Conservation (phyloP, 306 rosid genomes). For the Lithocarpus polystachyus region DNA sequence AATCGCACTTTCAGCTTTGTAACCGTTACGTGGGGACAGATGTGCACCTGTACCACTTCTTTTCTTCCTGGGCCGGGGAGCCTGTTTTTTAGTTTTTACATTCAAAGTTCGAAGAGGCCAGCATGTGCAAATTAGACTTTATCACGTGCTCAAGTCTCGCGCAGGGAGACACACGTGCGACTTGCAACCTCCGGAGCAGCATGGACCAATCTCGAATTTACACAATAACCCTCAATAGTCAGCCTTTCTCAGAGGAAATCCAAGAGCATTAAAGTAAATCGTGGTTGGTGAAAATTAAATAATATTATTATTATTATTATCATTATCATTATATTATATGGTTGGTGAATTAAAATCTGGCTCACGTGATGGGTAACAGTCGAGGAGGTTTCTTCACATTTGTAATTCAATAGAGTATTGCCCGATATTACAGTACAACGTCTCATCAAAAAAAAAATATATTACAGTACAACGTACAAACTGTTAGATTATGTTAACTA, state of each 20-base stretch:
- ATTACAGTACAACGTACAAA: not conserved
- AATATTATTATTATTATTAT: too few relatives aligned
- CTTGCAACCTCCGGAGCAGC: conserved; percentile 53
- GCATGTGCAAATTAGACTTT: conserved; percentile 28
- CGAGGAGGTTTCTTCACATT: conserved; percentile 26
- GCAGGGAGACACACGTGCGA: conserved; percentile 54
- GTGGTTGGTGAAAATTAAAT: too few relatives aligned
- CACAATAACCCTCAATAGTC: not conserved
- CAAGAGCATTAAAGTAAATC: not conserved
- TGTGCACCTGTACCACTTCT: conserved; percentile 4
- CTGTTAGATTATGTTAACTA: not conserved
- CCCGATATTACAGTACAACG: too few relatives aligned
- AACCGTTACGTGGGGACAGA: conserved; percentile 36
- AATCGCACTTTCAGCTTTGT: conserved; percentile 25
- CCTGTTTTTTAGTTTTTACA: not conserved
- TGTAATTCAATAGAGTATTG: too few relatives aligned
- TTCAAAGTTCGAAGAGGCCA: not conserved
- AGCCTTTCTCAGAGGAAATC: not conserved
- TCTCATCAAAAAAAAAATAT: too few relatives aligned
- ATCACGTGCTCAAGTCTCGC: conserved; percentile 42
- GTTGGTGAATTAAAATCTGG: conserved; percentile 7
- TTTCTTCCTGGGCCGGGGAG: not conserved
- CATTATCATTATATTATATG: not conserved
- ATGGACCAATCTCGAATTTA: conserved; percentile 13
- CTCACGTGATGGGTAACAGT: conserved; percentile 36